phyloP scores from a whole-genome alignment of 2,329 filamentous ascomycete species.

The Pyrenophora tritici-repentis region DNA sequence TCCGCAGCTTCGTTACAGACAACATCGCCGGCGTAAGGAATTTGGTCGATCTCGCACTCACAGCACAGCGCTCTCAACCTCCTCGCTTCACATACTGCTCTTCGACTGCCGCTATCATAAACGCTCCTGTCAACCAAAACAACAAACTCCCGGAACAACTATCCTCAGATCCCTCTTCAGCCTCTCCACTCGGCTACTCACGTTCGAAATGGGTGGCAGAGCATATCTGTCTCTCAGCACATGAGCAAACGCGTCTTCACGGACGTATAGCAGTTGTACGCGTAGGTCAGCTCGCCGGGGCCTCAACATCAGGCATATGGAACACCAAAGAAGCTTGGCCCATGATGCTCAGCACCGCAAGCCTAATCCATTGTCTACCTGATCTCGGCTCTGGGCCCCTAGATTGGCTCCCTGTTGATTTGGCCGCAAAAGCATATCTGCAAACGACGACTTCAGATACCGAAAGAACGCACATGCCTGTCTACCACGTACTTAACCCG shows the following conservation, averaged over 20 bases:
- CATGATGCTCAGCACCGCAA: conserved; percentile 43
- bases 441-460: conserved; percentile 37
- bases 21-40: conserved; percentile 58
- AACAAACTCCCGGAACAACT: conserved; percentile 49
- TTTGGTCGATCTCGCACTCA: conserved; percentile 54
- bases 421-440: conserved; percentile 55
- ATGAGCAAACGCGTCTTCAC: conserved; percentile 33
- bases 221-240: conserved; percentile 54
- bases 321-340: conserved; percentile 44
- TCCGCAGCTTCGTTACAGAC: conserved; percentile 61
- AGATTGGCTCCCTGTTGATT: conserved; percentile 43
- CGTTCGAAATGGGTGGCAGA: conserved; percentile 63
- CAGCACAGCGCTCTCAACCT: conserved; percentile 36
- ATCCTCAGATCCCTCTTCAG: conserved; percentile 49
- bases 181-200: conserved; percentile 60
- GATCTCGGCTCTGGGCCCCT: conserved; percentile 34
- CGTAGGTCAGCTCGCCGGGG: conserved; percentile 51
- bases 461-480: conserved; percentile 21
- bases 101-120: conserved; percentile 55
- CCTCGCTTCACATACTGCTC: conserved; percentile 58
- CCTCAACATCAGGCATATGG: conserved; percentile 33
- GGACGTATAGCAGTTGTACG: conserved; percentile 40
- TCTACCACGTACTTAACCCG: conserved; percentile 59
- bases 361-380: conserved; percentile 36
- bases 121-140: conserved; percentile 13